Conservation (phyloP, 352 stramenopile genomes). For the Aphanomyces euteiches region DNA sequence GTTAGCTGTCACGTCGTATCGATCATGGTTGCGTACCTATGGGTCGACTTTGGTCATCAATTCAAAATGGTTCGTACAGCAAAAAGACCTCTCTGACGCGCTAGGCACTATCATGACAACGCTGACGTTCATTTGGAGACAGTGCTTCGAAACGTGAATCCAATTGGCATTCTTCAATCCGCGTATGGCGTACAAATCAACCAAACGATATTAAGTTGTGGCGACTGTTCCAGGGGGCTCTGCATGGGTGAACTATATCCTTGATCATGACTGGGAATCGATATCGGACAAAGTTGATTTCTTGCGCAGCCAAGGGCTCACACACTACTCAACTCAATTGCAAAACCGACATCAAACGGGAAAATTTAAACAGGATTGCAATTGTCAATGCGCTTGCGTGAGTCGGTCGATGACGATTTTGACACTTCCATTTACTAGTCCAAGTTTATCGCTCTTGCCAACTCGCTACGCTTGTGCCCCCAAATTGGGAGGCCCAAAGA, state of each 20-base stretch:
- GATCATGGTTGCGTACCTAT: conserved; percentile 8
- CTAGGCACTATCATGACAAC: background rate
- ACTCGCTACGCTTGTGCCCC: background rate
- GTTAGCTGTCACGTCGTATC: background rate
- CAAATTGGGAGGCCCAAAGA: background rate
- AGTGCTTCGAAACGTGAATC: conserved; percentile 1
- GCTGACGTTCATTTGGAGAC: conserved; percentile 19
- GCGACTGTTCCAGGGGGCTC: background rate
- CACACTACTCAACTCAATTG: background rate
- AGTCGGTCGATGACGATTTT: background rate
- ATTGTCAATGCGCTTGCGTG: conserved; percentile 21
- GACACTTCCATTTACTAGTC: background rate
- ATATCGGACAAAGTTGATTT: background rate
- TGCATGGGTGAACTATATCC: background rate
- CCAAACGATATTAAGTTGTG: background rate
- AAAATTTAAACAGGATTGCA: conserved; percentile 7
- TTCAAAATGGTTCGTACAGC: conserved; percentile 6
- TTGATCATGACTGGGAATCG: background rate
- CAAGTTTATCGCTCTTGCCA: conserved; percentile 5
- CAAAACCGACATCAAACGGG: conserved; percentile 6
- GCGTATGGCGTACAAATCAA: background rate
- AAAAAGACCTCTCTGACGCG: conserved; percentile 9
- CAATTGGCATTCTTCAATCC: background rate
- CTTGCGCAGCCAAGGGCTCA: background rate
- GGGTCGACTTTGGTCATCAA: conserved; percentile 2